Evolutionary conservation across 2,329 filamentous ascomycete genomes (phyloP), one percentile per base, ranked within the genome.

Genomic region (Sporothrix mexicana): DNA sequence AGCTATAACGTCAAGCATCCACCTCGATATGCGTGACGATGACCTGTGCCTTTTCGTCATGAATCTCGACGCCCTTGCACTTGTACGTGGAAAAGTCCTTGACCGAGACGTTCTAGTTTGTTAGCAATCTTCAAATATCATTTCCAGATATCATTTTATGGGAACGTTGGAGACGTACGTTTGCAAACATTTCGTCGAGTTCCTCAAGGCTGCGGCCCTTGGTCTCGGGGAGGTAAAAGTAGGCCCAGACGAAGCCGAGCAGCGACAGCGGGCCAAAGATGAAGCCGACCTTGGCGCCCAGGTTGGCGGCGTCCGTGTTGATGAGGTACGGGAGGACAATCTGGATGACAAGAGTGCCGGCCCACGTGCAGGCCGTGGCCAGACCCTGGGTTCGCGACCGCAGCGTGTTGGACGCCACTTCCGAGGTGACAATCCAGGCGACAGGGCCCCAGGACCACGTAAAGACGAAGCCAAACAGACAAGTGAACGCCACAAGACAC

Each of bases 121-220:
- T 62, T 62, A 62, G 57, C 57, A 10, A 15, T 7, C 10, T 25
- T 55, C n/a, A 20, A 23, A 55, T 3, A 55, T 10, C 10, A 20
- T 17, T 1, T 13, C 3, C 5, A 25, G 23, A 10, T 13, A 25
- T 53, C 15, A 15, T 15, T n/a, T n/a, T n/a, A n/a, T n/a, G n/a
- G n/a, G n/a, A n/a, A n/a, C n/a, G n/a, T n/a, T n/a, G n/a, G n/a
- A n/a, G 15, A 43, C 57, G 3, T 36, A 62, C 57, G 13, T 76
- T 70, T 75, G 74, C 64, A 69, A 83, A 83, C 74, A 87, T 85
- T 51, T 81, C 81, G 64, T 85, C 83, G 51, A 86, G 77, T 78
- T 87, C 84, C 77, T 87, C 84, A 67, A 86, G 81, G 15, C 83
- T 85, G 72, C 83, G 81, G 36, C 81, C 80, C 70, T 81, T 81